Percentiles rank a stretch among this genome's conserved stretches.
These are phyloP conservation scores for Haplographium delicatum DNA, from an alignment of 495 filamentous ascomycete species.

Conservation along the genomic window DNA sequence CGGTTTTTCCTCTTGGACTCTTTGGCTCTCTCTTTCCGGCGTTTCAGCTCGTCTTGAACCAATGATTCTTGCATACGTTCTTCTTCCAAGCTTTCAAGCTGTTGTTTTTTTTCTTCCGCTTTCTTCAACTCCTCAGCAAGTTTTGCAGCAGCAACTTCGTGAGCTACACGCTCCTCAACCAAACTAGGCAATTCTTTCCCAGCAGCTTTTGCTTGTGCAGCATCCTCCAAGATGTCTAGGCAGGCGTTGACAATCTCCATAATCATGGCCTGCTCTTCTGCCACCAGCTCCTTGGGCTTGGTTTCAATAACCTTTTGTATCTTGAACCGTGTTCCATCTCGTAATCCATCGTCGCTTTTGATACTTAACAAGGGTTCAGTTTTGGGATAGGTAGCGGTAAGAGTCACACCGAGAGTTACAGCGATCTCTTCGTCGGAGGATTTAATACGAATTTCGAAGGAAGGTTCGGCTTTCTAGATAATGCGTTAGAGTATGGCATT, in stretches of 20 bases:
- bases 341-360: conserved; percentile 56
- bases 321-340: conserved; percentile 57
- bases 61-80: conserved; percentile 68
- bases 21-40: conserved; percentile 54
- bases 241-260: conserved; percentile 77
- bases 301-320: conserved; percentile 64
- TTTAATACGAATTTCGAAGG: conserved; percentile 73
- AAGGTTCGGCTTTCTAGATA: conserved; percentile 65
- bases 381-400: conserved; percentile 93
- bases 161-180: conserved; percentile 79
- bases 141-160: conserved; percentile 46
- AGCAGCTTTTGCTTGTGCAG: conserved; percentile 64
- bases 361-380: conserved; percentile 68
- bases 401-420: conserved; percentile 58
- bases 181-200: conserved; percentile 75
- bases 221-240: conserved; percentile 84
- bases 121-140: conserved; percentile 44
- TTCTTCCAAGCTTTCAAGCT: conserved; percentile 63
- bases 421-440: conserved; percentile 61
- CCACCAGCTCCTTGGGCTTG: conserved; percentile 60
- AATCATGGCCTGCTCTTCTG: conserved; percentile 72
- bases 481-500: conserved; percentile 16
- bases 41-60: conserved; percentile 68
- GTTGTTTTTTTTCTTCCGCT: conserved; percentile 41
- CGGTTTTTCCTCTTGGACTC: conserved; percentile 40